Percentiles rank a stretch among this genome's conserved stretches.
phyloP scores from a whole-genome alignment of 176 grass and related monocot species.

The Luzula sylvatica region DNA sequence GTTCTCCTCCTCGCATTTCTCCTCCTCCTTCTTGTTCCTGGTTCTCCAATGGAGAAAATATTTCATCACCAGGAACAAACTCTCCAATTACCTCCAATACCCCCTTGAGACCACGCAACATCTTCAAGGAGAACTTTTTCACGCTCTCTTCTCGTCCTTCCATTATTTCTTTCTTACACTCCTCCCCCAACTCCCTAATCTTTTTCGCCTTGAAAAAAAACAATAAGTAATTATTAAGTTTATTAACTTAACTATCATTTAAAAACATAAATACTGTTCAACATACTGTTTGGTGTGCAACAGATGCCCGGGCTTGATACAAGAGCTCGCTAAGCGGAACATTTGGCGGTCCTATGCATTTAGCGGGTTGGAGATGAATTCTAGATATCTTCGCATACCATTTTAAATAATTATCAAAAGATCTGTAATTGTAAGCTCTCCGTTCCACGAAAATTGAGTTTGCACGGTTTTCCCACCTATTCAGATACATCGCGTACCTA shows the following conservation, averaged over 20 bases:
- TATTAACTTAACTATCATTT: background rate
- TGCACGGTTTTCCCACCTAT: background rate
- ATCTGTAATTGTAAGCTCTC: conserved; percentile 9
- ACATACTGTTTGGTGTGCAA: background rate
- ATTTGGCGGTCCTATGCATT: background rate
- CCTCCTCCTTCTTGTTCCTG: too few species aligned
- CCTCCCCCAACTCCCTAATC: background rate
- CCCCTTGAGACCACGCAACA: background rate
- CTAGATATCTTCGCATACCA: background rate
- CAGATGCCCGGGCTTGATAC: background rate
- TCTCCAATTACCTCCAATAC: background rate
- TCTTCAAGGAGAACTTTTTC: background rate
- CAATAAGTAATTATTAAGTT: background rate
- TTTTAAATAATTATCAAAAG: background rate
- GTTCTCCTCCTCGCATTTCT: too few species aligned
- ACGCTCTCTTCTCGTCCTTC: background rate
- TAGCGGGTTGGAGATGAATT: conserved; percentile 1
- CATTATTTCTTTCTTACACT: background rate
- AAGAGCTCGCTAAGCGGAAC: background rate
- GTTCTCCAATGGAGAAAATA: background rate
- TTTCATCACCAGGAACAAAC: background rate
- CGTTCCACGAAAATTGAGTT: background rate
- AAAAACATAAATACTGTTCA: background rate
- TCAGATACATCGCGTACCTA: background rate
- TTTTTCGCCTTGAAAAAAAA: background rate